Base-by-base conservation (phyloP, 345 rosid genomes). In the Murraya paniculata region DNA sequence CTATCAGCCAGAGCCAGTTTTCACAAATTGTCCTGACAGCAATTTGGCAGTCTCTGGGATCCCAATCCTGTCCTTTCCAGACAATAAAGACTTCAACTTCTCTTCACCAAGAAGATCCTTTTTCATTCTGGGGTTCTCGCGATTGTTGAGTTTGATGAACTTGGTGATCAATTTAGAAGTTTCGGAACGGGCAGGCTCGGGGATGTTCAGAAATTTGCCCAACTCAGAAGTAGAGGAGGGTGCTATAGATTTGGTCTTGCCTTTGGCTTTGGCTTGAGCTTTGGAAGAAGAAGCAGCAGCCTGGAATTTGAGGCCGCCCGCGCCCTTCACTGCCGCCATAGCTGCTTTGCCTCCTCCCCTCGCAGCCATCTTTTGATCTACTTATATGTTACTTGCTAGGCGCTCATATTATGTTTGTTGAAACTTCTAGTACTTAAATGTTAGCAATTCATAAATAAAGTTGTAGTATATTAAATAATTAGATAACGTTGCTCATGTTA, bases 111-210 rank as follows among this genome's bases (percentile, higher is more conserved):
- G 75, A 64, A 61, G 31, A 8, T 79, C 81, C 80, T 84, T 86
- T 80, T 82, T 88, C 64, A 78, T 84, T 16, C 81, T 85, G 35
- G 87, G 90, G 72, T 79, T 85, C 87, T 85, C 79, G 19, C 81
- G 84, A 55, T 82, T 83, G 81, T 88, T 84, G 82, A 88, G 85
- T 80, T 86, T 88, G 77, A 88, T 80, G 85, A 86, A 88, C 83
- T 62, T 80, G 83, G 88, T 45, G 83, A 88, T 69, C 83, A 86
- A 77, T 28, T 76, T 78, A 60, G 87, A 38, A 36, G 84, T 68
- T 33, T 83, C 88, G n/a, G 87, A 81, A 31, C 84, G 84, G 73
- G 82, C 28, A 11, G 82, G 77, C 58, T 80, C 84, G 7, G 82
- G 82, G 36, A 85, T 68, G 27, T 86, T 87, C 25, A 88, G 71